Percentiles rank a stretch among this genome's conserved stretches.
Evolutionary conservation across 2,329 filamentous ascomycete species (phyloP).

Genomic region (Talaromyces pinophilus): DNA sequence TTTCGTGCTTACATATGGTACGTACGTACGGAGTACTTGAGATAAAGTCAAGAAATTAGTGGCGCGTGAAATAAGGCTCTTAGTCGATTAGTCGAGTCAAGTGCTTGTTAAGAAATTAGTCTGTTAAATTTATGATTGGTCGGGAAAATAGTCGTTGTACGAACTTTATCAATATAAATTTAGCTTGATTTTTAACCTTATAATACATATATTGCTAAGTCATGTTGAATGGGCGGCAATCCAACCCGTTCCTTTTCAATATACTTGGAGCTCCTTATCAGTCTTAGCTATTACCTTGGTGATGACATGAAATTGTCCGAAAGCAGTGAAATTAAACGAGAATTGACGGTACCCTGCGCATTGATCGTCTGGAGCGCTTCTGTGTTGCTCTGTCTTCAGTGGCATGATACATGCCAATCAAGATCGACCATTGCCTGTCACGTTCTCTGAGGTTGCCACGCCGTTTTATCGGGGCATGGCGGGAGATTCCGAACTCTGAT

Average conservation of each 20-base stretch:
- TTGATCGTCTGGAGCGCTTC: not conserved
- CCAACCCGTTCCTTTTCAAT: not conserved
- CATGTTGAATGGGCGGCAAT: not conserved
- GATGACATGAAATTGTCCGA: not conserved
- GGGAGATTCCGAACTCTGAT: not conserved
- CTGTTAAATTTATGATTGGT: not conserved
- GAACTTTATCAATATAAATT: not conserved
- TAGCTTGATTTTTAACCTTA: conserved; percentile 1
- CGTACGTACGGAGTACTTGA: not conserved
- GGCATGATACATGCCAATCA: not conserved
- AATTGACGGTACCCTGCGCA: not conserved
- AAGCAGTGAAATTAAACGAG: not conserved
- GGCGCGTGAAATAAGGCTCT: not conserved
- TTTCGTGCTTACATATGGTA: not conserved
- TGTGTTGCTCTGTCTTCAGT: not conserved
- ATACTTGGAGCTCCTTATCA: not conserved
- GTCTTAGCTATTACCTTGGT: not conserved
- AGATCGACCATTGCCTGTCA: not conserved
- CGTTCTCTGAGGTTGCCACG: not conserved
- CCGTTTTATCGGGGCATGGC: not conserved
- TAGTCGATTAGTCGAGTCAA: not conserved
- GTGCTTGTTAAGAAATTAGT: conserved; percentile 2
- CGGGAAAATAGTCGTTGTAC: not conserved
- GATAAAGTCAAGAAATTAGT: not conserved
- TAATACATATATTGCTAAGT: not conserved